Evolutionary conservation across 345 rosid genomes (phyloP).

Genomic region (Eucalyptus paniculata): DNA sequence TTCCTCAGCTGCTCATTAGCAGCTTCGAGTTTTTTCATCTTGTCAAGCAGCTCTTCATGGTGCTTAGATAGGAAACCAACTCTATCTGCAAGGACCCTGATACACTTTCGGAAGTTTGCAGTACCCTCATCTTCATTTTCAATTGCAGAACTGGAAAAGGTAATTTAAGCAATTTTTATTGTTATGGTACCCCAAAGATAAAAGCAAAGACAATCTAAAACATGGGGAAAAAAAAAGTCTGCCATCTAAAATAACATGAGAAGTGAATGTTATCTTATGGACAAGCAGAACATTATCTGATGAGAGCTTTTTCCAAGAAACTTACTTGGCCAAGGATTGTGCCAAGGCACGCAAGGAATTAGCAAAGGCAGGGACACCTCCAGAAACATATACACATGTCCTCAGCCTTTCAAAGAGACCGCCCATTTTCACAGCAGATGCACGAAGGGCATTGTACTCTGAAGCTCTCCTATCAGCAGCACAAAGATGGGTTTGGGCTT

Average conservation of each 20-base stretch:
- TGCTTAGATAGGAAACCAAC: slow-evolving; percentile 69
- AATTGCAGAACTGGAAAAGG: slow-evolving; percentile 38
- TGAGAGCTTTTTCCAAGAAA: not conserved
- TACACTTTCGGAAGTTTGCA: slow-evolving; percentile 62
- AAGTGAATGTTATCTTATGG: not conserved
- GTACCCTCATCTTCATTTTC: slow-evolving; percentile 74
- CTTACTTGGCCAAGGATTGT: slow-evolving; percentile 89
- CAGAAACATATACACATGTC: slow-evolving; percentile 46
- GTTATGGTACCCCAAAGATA: not conserved
- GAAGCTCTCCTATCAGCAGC: slow-evolving; percentile 89
- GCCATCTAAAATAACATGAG: not conserved
- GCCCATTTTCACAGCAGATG: slow-evolving; percentile 81
- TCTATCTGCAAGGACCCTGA: slow-evolving; percentile 64
- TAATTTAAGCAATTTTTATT: not conserved
- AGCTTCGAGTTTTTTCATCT: slow-evolving; percentile 51
- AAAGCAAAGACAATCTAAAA: not conserved
- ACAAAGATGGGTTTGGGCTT: slow-evolving; percentile 93
- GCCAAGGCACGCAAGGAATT: slow-evolving; percentile 72
- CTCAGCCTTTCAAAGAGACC: slow-evolving; percentile 77
- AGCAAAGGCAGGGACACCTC: slow-evolving; percentile 63
- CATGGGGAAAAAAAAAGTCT: not conserved
- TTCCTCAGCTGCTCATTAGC: slow-evolving; percentile 62
- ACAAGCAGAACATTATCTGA: not conserved
- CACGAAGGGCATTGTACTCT: slow-evolving; percentile 67
- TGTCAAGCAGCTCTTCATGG: slow-evolving; percentile 71